Evolutionary conservation across 148 eudicot species (phyloP), one percentile per base, ranked within the genome.

Genomic region (Dianthus caryophyllus): DNA sequence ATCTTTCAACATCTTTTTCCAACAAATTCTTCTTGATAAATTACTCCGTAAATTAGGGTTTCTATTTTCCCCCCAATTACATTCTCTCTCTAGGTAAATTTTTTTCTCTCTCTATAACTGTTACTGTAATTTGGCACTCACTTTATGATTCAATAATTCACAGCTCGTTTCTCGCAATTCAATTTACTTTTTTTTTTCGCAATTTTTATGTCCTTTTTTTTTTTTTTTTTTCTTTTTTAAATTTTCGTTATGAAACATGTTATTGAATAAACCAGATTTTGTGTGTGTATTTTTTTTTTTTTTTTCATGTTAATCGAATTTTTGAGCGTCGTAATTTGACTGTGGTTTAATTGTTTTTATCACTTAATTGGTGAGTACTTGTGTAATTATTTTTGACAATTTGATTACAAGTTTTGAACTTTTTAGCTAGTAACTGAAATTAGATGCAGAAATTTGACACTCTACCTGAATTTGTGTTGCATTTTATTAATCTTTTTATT

Each of bases 201-300:
- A 75, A 65, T 65, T 64, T 64, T 66, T 70, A 17, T 38, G 29
- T 21, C 46, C 65, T 53, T 56, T 51, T 22, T 14, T 70, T 30
- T 41, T 53, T 64, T 51, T 24, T 15, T 70, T 30, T 50, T 56
- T 15, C n/a, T n/a, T 71, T 24, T 41, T 16, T 6, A 0, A 18
- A 22, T 27, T 57, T 30, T 53, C 61, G 47, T 33, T 33, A 33
- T n/a, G n/a, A n/a, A n/a, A 60, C 67, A 54, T 22, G 39, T 33
- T 14, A n/a, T 29, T 53, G 51, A 48, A 14, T 39, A 21, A 38
- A 24, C 17, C 31, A n/a, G 13, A 10, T 33, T 9, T 13, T 0
- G 18, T 17, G 16, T 5, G 6, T 48, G 25, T 33, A 6, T 61
- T 26, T 4, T 26, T 71, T 55, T n/a, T 0, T 52, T 8, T 53